Base-by-base conservation (phyloP, 1,284 basidiomycete species). In the Naganishia liquefaciens region DNA sequence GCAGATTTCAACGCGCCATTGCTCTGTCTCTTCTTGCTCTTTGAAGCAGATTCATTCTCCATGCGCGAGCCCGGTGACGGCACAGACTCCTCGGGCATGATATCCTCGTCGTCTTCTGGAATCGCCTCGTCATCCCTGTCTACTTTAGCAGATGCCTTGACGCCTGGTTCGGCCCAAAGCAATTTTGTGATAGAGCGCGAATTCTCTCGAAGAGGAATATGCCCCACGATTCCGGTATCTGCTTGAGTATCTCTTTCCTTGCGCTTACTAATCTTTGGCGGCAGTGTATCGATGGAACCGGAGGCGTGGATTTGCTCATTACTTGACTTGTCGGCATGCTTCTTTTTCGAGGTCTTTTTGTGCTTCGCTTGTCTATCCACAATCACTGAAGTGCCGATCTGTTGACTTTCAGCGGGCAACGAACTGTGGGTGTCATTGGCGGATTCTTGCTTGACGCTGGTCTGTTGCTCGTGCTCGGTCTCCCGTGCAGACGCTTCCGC, bases 11-110 rank as follows among this genome's bases (percentile, higher is more conserved):
- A 21, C 19, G 55, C 46, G 25, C 55, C 55, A 46, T 60, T 60
- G 39, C 55, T 60, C 55, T 60, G 55, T 33, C 55, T 37, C 44
- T 60, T 60, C 30, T 60, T 60, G 15, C 46, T 46, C 46, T 60
- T 60, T 3, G 55, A 11, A 7, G 33, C 28, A 23, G 17, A 15
- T 13, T 60, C 46, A 11, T 27, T 37, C 23, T 60, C 37, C 46
- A 57, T 30, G 37, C 39, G 19, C 30, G n/a, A 28, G 3, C 5
- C 17, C 4, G 51, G 5, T 3, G 19, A 44, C n/a, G 28, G 23
- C 27, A 10, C 55, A 9, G 37, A 23, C 15, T 50, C 46, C 15
- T 60, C 55, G 7, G 43, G 46, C 28, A 53, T 53, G 19, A 53
- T 53, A n/a, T 53, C 51, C 19, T 53, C 51, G 27, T 53, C 51